Base-by-base conservation (phyloP, 2,329 filamentous ascomycete species). In the Apiospora sp. region DNA sequence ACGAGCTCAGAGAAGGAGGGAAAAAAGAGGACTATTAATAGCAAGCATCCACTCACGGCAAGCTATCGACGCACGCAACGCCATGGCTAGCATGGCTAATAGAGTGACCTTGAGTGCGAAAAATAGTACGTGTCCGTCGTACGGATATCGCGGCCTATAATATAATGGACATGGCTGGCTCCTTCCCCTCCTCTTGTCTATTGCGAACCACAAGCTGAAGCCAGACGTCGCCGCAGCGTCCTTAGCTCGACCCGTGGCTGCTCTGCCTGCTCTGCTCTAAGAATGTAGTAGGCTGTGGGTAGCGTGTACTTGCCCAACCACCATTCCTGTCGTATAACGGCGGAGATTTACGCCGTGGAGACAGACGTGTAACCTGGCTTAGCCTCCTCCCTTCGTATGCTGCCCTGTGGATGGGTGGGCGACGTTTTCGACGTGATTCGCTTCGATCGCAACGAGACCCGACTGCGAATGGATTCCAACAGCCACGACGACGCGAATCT, bases 81-180 rank as follows among this genome's bases (percentile, higher is more conserved):
- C 58, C 34, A 22, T 64, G 58, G 58, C 58, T 64, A 64, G 24
- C 34, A 22, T 64, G 58, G 58, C 58, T 64, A 64, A 41, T 34
- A 24, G 34, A 41, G 19, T 41, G 58, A 64, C 58, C 22, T 24
- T 19, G 16, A n/a, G 10, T 22, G 27, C 27, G 19, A 34, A n/a
- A 64, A 41, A 64, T 10, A 64, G 51, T 61, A 34, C 27, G 30
- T 61, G 54, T 22, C 54, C 54, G 54, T 22, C 58, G 34, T 41
- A 64, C 58, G 58, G 58, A 64, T 64, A 64, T 41, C 19, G 58
- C 58, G 58, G 58, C 58, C 58, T 64, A 64, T 64, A 41, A 64
- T 64, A 64, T 64, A 61, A n/a, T 24, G 58, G 58, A 22, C 58
- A 41, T 64, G 30, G 34, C 12, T 64, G 30, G 34, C 12, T 19